Evolutionary conservation across 1,139 yeast species (phyloP).

Genomic region (Dujonia santamariae): DNA sequence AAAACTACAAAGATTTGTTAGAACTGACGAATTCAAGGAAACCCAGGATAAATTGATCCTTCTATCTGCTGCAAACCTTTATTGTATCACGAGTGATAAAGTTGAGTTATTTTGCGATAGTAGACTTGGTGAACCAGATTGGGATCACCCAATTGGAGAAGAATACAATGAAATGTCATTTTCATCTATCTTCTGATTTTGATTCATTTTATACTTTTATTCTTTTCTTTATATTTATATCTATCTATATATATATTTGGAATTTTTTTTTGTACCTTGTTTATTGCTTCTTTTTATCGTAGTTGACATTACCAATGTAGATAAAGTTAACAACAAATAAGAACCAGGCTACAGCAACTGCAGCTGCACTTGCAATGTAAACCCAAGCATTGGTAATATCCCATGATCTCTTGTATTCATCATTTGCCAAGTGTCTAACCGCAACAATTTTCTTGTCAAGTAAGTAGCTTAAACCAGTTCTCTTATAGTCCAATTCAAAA

Average conservation of each 20-base stretch:
- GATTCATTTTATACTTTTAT: background rate
- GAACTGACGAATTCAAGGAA: conserved; percentile 13
- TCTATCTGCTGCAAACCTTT: conserved; percentile 13
- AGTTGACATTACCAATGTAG: conserved; percentile 36
- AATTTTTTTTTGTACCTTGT: background rate
- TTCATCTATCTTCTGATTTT: background rate
- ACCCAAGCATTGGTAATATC: conserved; percentile 93
- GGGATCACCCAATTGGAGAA: conserved; percentile 20
- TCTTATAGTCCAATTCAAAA: conserved; percentile 72
- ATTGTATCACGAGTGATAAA: conserved; percentile 23
- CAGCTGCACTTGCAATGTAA: conserved; percentile 66
- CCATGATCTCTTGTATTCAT: conserved; percentile 93
- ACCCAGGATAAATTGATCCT: conserved; percentile 12
- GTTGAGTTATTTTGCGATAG: conserved; percentile 20
- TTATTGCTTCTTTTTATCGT: conserved; percentile 24
- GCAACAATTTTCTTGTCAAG: conserved; percentile 70
- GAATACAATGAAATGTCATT: conserved; percentile 11
- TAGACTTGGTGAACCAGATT: conserved; percentile 18
- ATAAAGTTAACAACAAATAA: conserved; percentile 68
- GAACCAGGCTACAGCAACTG: conserved; percentile 76
- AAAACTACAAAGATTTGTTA: conserved; percentile 10
- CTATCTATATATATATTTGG: background rate
- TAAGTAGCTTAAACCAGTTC: conserved; percentile 74
- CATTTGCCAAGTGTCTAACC: conserved; percentile 91
- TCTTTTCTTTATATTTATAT: background rate